These are phyloP conservation scores for Xylaria sp. DNA, from an alignment of 2,329 filamentous ascomycete genomes.

Conservation along the genomic window DNA sequence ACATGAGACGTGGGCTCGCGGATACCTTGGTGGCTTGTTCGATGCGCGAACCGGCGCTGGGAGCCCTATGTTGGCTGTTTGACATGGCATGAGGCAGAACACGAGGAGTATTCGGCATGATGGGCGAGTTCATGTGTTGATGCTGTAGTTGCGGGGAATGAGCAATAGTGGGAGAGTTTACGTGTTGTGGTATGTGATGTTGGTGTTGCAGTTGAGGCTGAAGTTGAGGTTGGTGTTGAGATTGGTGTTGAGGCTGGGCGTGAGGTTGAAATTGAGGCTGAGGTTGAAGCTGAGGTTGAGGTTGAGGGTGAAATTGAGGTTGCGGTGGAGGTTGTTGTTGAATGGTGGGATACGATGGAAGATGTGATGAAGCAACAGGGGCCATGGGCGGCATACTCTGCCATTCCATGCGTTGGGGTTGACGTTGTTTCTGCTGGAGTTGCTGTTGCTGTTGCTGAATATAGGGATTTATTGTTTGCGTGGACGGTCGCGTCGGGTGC, in stretches of 20 bases:
- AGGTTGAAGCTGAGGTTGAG: slow-evolving; percentile 28
- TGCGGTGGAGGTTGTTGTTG: slow-evolving; percentile 21
- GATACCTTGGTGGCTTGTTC: slow-evolving; percentile 29
- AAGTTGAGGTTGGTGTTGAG: slow-evolving; percentile 13
- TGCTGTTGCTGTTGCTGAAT: slow-evolving; percentile 29
- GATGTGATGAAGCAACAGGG: slow-evolving; percentile 11
- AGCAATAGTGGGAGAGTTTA: slow-evolving; percentile 22
- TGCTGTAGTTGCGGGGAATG: slow-evolving; percentile 27
- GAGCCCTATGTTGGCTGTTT: slow-evolving; percentile 23
- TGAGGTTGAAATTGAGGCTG: slow-evolving; percentile 24
- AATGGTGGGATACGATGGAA: slow-evolving; percentile 8
- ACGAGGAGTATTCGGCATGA: slow-evolving; percentile 28
- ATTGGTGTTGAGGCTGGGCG: slow-evolving; percentile 19
- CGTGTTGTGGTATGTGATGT: slow-evolving; percentile 23
- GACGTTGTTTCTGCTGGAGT: slow-evolving; percentile 4
- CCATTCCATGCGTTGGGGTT: slow-evolving; percentile 20
- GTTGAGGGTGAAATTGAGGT: slow-evolving; percentile 31
- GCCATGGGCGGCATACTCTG: slow-evolving; percentile 15
- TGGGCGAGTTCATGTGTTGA: slow-evolving; percentile 26
- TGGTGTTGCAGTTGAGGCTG: slow-evolving; percentile 33
- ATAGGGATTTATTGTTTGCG: slow-evolving; percentile 31
- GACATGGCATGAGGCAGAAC: slow-evolving; percentile 22
- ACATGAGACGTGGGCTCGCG: slow-evolving; percentile 30
- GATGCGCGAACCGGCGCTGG: slow-evolving; percentile 21
- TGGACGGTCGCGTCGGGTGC: slow-evolving; percentile 34